phyloP scores from a whole-genome alignment of 1,284 basidiomycete genomes.

The Bjerkandera adusta region DNA sequence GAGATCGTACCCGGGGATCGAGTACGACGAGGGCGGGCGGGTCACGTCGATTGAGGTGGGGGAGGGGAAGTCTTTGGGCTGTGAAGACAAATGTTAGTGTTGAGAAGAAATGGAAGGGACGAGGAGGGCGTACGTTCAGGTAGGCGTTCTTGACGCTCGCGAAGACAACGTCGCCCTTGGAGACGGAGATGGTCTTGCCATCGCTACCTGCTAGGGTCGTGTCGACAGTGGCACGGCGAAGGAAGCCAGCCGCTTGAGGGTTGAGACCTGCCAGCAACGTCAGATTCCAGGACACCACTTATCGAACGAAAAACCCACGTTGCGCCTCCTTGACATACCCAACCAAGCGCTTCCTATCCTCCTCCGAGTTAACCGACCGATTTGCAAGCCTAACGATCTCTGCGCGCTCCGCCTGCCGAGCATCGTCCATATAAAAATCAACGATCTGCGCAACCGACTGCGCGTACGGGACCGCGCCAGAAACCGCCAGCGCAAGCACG shows the following conservation, averaged over 20 bases:
- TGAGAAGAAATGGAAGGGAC: background rate
- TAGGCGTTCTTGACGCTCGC: conserved; percentile 49
- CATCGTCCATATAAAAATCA: conserved; percentile 57
- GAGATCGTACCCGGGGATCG: conserved; percentile 35
- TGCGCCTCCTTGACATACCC: conserved; percentile 56
- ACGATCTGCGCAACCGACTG: conserved; percentile 53
- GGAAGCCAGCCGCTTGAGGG: conserved; percentile 41
- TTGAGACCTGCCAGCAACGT: conserved; percentile 29
- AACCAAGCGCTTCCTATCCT: conserved; percentile 37
- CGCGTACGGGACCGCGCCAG: conserved; percentile 44
- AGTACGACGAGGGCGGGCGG: conserved; percentile 36
- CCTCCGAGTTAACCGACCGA: conserved; percentile 27
- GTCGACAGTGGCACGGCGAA: conserved; percentile 39
- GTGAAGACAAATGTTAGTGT: background rate
- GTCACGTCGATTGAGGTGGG: conserved; percentile 39
- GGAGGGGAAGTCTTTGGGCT: conserved; percentile 43
- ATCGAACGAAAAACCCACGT: conserved; percentile 32
- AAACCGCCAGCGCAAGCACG: conserved; percentile 47
- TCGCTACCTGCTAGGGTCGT: conserved; percentile 38
- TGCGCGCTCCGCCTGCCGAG: conserved; percentile 35
- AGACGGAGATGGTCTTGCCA: conserved; percentile 35
- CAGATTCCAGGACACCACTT: conserved; percentile 19
- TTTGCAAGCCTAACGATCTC: conserved; percentile 42
- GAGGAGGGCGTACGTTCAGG: conserved; percentile 37
- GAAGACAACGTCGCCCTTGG: conserved; percentile 44